Percentiles rank a stretch among this genome's conserved stretches.
Conservation (phyloP, 1,139 yeast species). For the Candida neerlandica region DNA sequence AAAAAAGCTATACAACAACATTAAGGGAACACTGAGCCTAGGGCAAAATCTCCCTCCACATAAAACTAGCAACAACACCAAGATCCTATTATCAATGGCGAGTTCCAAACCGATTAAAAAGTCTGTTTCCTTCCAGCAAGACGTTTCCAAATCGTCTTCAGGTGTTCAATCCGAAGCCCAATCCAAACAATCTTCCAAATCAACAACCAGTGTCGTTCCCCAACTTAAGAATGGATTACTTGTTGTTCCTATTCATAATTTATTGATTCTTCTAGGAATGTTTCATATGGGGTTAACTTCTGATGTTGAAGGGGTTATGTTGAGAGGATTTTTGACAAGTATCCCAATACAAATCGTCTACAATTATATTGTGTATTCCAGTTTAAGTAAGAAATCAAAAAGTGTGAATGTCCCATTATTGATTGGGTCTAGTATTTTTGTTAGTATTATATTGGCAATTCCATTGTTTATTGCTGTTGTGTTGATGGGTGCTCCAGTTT, state of each 20-base stretch:
- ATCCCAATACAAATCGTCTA: constrained; percentile 31
- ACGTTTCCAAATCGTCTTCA: background rate
- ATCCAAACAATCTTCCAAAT: constrained; percentile 4
- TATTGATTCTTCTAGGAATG: constrained; percentile 41
- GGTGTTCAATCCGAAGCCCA: background rate
- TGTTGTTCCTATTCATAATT: constrained; percentile 53
- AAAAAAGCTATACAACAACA: background rate
- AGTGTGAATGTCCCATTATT: constrained; percentile 36
- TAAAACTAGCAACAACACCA: background rate
- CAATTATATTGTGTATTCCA: constrained; percentile 26
- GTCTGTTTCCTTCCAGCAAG: constrained; percentile 13
- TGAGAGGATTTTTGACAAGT: constrained; percentile 29
- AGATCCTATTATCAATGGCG: background rate
- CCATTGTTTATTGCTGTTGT: constrained; percentile 57
- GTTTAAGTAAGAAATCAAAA: constrained; percentile 20
- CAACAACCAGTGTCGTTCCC: constrained; percentile 15
- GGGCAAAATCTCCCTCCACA: background rate
- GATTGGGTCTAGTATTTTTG: constrained; percentile 37
- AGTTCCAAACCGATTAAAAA: constrained; percentile 10
- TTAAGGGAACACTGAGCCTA: background rate
- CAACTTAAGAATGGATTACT: constrained; percentile 26
- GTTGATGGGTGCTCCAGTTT: constrained; percentile 86
- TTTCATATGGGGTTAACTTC: constrained; percentile 39
- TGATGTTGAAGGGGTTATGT: constrained; percentile 28
- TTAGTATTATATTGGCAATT: constrained; percentile 48